Evolutionary conservation across 441 rosid species (phyloP), one percentile per base, ranked within the genome.

Genomic region (Aleurites moluccanus): DNA sequence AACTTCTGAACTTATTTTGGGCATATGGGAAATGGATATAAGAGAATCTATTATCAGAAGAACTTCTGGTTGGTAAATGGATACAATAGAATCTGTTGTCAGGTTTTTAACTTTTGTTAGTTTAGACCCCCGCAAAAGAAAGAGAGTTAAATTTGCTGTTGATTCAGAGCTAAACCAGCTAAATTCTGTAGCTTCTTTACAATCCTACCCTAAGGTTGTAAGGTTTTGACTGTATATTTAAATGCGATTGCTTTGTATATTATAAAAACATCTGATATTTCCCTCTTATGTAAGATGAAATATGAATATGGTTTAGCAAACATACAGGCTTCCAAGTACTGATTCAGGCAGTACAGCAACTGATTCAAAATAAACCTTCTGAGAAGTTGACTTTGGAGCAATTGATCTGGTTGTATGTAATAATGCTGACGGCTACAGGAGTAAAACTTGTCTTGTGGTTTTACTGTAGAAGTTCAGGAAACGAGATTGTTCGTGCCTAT

Each of bases 401-500:
- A 76, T 70, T 92, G 79, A 28, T 73, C 47, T 94, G 95, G 97
- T 53, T 94, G 67, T 89, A 76, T 78, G 60, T 83, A 66, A 94
- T 94, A 75, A 94, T 94, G 99, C 44, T 89, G 50, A 81, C 84
- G 13, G 99, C 97, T 20, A 90, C 92, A 1, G 84, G 70, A 10
- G 88, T 89, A 42, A 92, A 94, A 84, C 91, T 94, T 6, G 82
- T 73, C 55, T 89, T 94, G 56, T 92, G 97, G 99, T 11, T 91
- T 71, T 91, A 94, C 80, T 94, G 99, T 79, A 87, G 75, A 83
- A 86, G 83, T 77, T 94, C 97, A 2, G 85, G 86, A 30, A 91
- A 80, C 67, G 85, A 89, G 57, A 94, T 92, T 28, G 99, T 94
- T 21, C 97, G 92, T 15, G 99, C 99, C 44, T 94, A 88, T 56